Base-by-base conservation (phyloP, 495 filamentous ascomycete genomes). In the Sphaerosporella brunnea region DNA sequence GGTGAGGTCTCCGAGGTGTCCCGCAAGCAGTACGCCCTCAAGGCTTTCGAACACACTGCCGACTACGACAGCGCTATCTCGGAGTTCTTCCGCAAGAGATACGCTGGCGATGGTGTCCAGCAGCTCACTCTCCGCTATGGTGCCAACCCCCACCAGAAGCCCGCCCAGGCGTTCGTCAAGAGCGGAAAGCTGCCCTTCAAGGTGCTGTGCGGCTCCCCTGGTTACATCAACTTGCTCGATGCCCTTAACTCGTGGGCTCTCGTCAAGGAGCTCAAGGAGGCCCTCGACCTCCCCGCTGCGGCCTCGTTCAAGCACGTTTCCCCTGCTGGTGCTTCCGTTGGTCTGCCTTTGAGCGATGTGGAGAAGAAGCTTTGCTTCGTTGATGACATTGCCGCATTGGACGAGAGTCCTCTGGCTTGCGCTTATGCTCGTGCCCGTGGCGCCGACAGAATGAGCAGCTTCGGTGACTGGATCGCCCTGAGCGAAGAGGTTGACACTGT, bases 271-370 rank as follows among this genome's bases (percentile, higher is more conserved):
- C 72, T 97, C 51, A 90, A 88, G 72, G 69, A 78, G 50, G 82
- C 87, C 25, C 74, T 94, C 2, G 74, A 79, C 53, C 75, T 78
- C 60, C 83, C 92, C n/a, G 90, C 90, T 21, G 92, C 90, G 16
- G 88, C 90, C 41, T 92, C 83, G 64, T 97, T 97, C 79, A 97
- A 97, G 73, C 92, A 96, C 62, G 90, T 96, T 32, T 96, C 92
- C 3, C 90, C 90, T 5, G 90, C 90, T 32, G 90, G 90, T 53
- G 90, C 90, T 39, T 90, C 90, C 46, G 85, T 97, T 59, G 90
- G 87, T 51, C 72, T 86, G 19, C 82, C 82, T 28, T 71, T 97
- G 54, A 84, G 66, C 49, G 76, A 84, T 43, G 78, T 80, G 44
- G 90, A 97, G 71, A 76, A 80, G 67, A 87, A 92, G 69, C 88